Conservation (phyloP, 2,329 filamentous ascomycete genomes). For the Talaromyces funiculosus region DNA sequence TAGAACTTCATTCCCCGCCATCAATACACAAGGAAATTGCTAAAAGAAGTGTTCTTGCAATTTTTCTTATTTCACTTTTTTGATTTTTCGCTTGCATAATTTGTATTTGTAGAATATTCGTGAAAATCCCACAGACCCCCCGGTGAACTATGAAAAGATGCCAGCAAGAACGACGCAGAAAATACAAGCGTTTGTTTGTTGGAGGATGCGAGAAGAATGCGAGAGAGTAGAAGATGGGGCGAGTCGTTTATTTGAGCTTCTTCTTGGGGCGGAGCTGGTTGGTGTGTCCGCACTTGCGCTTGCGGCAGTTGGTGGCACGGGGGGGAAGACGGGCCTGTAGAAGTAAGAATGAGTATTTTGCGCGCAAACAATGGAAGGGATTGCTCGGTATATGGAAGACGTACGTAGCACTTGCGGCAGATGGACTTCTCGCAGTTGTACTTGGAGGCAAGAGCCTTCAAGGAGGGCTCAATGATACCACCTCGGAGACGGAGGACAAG, state of each 20-base stretch:
- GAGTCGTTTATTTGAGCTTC: slow-evolving; percentile 80
- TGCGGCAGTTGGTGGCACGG: slow-evolving; percentile 99
- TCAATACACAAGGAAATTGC: background rate
- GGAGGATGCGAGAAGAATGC: background rate
- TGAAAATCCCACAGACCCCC: background rate
- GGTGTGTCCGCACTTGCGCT: slow-evolving; percentile 99
- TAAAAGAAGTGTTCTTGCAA: background rate
- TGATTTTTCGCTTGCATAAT: slow-evolving; percentile 3
- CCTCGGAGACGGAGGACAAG: slow-evolving; percentile 97
- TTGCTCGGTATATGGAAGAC: slow-evolving; percentile 34
- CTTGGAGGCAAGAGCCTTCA: slow-evolving; percentile 97
- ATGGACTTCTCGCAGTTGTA: slow-evolving; percentile 99
- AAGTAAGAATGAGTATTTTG: background rate
- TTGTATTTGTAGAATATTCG: slow-evolving; percentile 6
- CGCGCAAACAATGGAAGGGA: background rate
- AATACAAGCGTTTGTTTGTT: slow-evolving; percentile 9
- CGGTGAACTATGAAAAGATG: slow-evolving; percentile 6
- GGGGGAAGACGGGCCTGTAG: slow-evolving; percentile 76
- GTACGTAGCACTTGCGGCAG: slow-evolving; percentile 99
- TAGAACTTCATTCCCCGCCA: too few relatives aligned
- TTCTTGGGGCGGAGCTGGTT: slow-evolving; percentile 99
- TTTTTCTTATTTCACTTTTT: background rate
- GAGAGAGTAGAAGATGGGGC: background rate
- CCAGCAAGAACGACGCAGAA: slow-evolving; percentile 10
- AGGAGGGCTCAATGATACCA: slow-evolving; percentile 98